Evolutionary conservation across 352 stramenopile genomes (phyloP), one percentile per base, ranked within the genome.

Genomic region (Blastocystis sp.): DNA sequence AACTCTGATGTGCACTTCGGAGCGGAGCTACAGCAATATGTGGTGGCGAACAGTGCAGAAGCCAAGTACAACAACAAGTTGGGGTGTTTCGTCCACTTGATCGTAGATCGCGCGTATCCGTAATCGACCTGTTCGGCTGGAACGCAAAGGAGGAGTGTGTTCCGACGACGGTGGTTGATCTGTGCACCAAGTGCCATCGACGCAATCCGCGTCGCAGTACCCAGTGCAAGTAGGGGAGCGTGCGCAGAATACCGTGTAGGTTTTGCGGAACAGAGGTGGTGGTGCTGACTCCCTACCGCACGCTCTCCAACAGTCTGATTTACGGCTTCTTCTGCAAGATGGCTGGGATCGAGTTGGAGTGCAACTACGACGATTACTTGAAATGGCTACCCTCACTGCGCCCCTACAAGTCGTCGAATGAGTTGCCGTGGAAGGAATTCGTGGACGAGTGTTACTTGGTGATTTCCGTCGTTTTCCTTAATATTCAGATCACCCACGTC

Each of bases 61-160:
- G 39, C 60, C 80, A 77, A n/a, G 33, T 35, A 41, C 24, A 19
- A 4, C 12, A 55, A 12, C 4, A 67, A 67, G 37, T 77, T 35
- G 2, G 39, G 2, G 70, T 26, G n/a, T 3, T 12, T 41, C 31
- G 63, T n/a, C 33, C 51, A 3, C 62, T 88, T 85, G 29, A 29
- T 50, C 26, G 31, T 78, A 67, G 41, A 63, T 66, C 1, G 3
- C 3, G 16, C 29, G n/a, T 81, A 4, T 81, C 29, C 19, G 91
- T 63, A n/a, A 88, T 94, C 92, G 92, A 96, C 33, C 94, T 95
- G 66, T 92, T 96, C 31, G 94, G 94, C 0, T 97, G 94, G 94
- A 92, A 96, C 59, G 94, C 94, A n/a, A 90, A 90, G 26, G 90
- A 92, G 3, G 90, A 91, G 0, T 88, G 91, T 29, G 91, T 92